Percentiles rank a stretch among this genome's conserved stretches.
phyloP scores from a whole-genome alignment of 2,329 filamentous ascomycete genomes.

The Alternaria conjuncta region DNA sequence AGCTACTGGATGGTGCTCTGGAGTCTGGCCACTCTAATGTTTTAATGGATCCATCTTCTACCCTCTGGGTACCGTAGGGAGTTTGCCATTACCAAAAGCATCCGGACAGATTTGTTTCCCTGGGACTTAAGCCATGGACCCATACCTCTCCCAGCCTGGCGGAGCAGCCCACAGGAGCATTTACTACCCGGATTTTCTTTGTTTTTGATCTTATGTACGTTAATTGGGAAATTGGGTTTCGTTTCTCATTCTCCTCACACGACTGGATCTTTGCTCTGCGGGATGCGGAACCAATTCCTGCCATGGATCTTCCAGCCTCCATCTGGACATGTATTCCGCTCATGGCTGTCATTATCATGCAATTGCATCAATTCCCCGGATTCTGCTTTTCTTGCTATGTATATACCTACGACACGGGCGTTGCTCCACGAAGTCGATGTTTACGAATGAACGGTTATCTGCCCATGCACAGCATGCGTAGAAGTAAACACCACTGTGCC shows the following conservation, averaged over 20 bases:
- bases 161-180: conserved; percentile 20
- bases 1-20: conserved; percentile 40
- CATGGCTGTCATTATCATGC: conserved; percentile 10
- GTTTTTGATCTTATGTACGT: conserved; percentile 22
- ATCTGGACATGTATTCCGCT: conserved; percentile 11
- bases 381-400: conserved; percentile 37
- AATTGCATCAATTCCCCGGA: conserved; percentile 14
- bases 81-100: conserved; percentile 33
- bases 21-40: conserved; percentile 36
- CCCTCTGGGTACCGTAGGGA: conserved; percentile 30
- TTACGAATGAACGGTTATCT: conserved; percentile 44
- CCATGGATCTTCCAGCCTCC: conserved; percentile 6
- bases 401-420: conserved; percentile 37
- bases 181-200: conserved; percentile 19
- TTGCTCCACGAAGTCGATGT: conserved; percentile 29
- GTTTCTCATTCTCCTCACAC: conserved; percentile 12
- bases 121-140: conserved; percentile 23
- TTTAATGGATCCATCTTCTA: conserved; percentile 35
- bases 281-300: conserved; percentile 13
- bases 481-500: conserved; percentile 2
- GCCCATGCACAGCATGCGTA: conserved; percentile 36
- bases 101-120: conserved; percentile 29
- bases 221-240: conserved; percentile 21
- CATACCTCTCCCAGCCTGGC: conserved; percentile 14
- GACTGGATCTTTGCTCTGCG: conserved; percentile 8